phyloP scores from a whole-genome alignment of 768 basidiomycete species.

The Paxillus involutus region DNA sequence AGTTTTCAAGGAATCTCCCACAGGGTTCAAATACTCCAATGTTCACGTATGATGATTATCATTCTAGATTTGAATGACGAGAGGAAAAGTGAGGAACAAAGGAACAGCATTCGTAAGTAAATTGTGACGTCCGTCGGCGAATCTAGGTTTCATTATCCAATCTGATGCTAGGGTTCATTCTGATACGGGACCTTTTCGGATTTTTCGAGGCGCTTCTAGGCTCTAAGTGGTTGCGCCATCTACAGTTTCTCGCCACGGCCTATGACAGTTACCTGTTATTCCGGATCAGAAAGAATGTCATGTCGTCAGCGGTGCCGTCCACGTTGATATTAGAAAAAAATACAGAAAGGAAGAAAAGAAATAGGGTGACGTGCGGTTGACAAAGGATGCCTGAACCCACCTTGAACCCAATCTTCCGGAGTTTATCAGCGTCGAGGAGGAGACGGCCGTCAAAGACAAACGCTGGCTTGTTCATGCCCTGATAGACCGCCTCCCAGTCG shows the following conservation, averaged over 20 bases:
- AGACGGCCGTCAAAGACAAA: conserved; percentile 95
- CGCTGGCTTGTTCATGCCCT: conserved; percentile 94
- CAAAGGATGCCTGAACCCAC: conserved; percentile 32
- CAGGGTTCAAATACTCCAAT: too few relatives aligned
- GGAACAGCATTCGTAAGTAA: too few relatives aligned
- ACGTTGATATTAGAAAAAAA: background rate
- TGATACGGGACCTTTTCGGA: too few relatives aligned
- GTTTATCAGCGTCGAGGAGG: conserved; percentile 76
- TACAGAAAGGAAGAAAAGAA: background rate
- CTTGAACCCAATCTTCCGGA: conserved; percentile 89
- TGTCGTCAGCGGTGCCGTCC: conserved; percentile 7
- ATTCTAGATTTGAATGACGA: too few relatives aligned
- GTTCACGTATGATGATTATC: too few relatives aligned
- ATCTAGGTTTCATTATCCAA: too few relatives aligned
- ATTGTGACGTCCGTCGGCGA: too few relatives aligned
- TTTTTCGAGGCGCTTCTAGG: background rate
- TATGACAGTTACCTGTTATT: conserved; percentile 53
- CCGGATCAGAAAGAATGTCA: conserved; percentile 1
- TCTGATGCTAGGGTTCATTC: too few relatives aligned
- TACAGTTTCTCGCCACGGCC: conserved; percentile 51
- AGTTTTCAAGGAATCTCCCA: too few relatives aligned
- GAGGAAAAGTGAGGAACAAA: too few relatives aligned
- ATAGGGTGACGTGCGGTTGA: background rate
- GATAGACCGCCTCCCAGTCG: conserved; percentile 86
- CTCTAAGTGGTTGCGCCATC: background rate